Evolutionary conservation across 495 filamentous ascomycete genomes (phyloP), one percentile per base, ranked within the genome.

Genomic region (Aspergillus conjunctus): DNA sequence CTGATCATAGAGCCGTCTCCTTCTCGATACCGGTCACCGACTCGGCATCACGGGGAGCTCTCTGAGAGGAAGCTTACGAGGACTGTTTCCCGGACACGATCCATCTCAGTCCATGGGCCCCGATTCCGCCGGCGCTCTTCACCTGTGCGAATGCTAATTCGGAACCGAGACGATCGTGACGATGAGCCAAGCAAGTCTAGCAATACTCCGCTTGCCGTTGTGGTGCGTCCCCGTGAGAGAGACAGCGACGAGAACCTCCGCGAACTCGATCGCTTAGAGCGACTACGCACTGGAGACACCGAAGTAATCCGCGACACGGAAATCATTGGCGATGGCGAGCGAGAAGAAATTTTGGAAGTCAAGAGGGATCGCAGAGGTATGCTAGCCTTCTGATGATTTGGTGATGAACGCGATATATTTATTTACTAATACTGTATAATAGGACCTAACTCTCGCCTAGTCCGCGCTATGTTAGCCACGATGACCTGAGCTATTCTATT

Each of bases 311-410:
- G 71, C 66, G 70, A 78, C 12, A 73, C 69, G 14, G 69, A 74
- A 11, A 66, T 73, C 12, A 70, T 74, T 56, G 68, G 80, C 26
- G 74, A 76, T 31, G 83, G 84, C 17, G 81, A 77, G 39, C 63
- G 66, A 58, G 75, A 82, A 58, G 79, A 85, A 54, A 71, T 85
- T 12, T 66, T 88, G 20, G 83, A 91, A 66, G 78, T 94, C 63
- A 87, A 89, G 76, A 89, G 86, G 79, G 90, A 96, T 70, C 87
- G 87, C 75, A 91, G 84, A 88, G 90, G 92, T 95, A 92, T 81
- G 87, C 80, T 70, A 71, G 74, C 68, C 71, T 72, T 79, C 59
- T 26, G 26, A 26, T 26, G 26, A 26, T 26, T 26, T 26, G 5
- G 26, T 5, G 26, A 26, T 5, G 26, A 26, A 26, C 26, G 5